phyloP scores from a whole-genome alignment of 2,329 filamentous ascomycete species.

The Xylariaceae sp. region DNA sequence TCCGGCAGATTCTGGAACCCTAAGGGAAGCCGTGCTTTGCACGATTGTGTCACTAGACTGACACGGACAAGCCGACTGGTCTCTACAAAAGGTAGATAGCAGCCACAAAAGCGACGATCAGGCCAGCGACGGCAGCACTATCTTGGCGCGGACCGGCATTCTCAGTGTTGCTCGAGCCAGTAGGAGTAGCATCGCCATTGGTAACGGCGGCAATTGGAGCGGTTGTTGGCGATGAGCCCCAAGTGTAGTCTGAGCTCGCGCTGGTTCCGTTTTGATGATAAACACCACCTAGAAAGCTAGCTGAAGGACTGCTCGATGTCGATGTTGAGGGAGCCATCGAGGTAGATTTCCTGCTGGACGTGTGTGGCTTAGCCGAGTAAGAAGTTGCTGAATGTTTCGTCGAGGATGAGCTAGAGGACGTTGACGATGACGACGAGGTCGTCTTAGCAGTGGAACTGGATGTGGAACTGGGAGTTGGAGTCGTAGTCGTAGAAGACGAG shows the following conservation, averaged over 20 bases:
- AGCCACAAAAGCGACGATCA: constrained; percentile 54
- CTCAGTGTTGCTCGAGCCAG: constrained; percentile 42
- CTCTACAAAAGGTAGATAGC: constrained; percentile 36
- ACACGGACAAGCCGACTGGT: neutral
- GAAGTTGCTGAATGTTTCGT: too few relatives aligned
- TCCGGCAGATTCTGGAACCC: too few relatives aligned
- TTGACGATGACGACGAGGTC: constrained; percentile 1
- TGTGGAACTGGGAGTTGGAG: constrained; percentile 6
- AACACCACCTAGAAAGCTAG: constrained; percentile 40
- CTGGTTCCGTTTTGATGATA: constrained; percentile 51
- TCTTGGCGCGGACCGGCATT: constrained; percentile 42
- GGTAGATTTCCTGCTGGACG: neutral
- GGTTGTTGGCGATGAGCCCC: constrained; percentile 22
- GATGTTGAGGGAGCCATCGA: neutral
- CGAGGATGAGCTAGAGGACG: too few relatives aligned
- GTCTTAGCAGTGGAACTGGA: neutral
- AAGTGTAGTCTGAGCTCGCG: constrained; percentile 13
- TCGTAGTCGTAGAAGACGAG: constrained; percentile 22
- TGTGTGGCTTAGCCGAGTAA: too few relatives aligned
- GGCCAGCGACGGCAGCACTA: constrained; percentile 48
- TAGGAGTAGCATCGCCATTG: constrained; percentile 27
- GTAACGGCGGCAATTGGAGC: constrained; percentile 15
- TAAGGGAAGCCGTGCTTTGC: constrained; percentile 1
- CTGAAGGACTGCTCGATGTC: constrained; percentile 10
- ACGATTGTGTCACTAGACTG: neutral